phyloP scores from a whole-genome alignment of 768 basidiomycete genomes.

The Podaxis sp. region DNA sequence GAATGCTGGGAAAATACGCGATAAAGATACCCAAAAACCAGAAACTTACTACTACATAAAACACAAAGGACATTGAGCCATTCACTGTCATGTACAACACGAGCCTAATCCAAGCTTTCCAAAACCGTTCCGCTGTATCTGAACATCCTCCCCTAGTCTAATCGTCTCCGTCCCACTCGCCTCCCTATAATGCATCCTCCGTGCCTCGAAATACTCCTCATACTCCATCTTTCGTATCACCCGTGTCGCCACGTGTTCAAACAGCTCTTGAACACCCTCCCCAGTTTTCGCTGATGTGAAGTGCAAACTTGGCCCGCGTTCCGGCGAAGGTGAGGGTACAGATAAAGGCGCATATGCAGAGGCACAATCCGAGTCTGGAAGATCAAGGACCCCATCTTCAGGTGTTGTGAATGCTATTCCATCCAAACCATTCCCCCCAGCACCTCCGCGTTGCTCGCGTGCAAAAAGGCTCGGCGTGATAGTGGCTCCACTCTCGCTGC shows the following conservation, averaged over 20 bases:
- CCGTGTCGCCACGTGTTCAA: slow-evolving; percentile 68
- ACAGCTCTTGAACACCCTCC: slow-evolving; percentile 68
- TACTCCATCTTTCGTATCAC: slow-evolving; percentile 67
- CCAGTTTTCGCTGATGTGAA: slow-evolving; percentile 82
- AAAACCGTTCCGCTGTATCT: not conserved
- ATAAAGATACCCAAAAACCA: not conserved
- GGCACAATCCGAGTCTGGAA: not conserved
- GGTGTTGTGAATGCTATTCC: not conserved
- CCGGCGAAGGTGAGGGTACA: slow-evolving; percentile 32
- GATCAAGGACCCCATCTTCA: not conserved
- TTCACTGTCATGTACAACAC: not conserved
- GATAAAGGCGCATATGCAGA: slow-evolving; percentile 18
- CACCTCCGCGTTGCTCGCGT: slow-evolving; percentile 25
- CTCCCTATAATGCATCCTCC: slow-evolving; percentile 40
- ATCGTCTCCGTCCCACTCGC: slow-evolving; percentile 38
- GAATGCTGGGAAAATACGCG: not conserved
- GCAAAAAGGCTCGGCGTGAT: slow-evolving; percentile 63
- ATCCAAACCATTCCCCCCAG: not conserved
- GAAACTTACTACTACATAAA: not conserved
- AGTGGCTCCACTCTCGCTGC: slow-evolving; percentile 50
- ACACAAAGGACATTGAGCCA: not conserved
- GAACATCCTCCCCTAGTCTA: slow-evolving; percentile 14
- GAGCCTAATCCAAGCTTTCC: not conserved
- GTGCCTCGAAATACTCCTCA: slow-evolving; percentile 56
- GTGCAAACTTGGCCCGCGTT: slow-evolving; percentile 63